Percentiles rank a stretch among this genome's conserved stretches.
phyloP scores from a whole-genome alignment of 208 protist species.

The Strigomonas culicis region DNA sequence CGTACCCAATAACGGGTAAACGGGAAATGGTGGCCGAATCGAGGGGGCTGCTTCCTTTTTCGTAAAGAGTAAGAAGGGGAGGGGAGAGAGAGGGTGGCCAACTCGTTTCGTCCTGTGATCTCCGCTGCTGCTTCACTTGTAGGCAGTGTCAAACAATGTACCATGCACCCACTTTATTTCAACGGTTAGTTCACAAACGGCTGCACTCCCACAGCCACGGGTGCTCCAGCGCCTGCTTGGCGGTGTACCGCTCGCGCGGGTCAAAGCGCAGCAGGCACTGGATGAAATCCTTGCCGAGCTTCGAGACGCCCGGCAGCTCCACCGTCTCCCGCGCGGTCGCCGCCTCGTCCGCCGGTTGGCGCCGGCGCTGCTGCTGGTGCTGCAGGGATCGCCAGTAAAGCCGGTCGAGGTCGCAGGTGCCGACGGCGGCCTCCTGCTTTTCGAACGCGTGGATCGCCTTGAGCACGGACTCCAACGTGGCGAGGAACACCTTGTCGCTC shows the following conservation, averaged over 20 bases:
- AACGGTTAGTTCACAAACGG: too few relatives aligned
- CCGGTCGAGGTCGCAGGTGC: not conserved
- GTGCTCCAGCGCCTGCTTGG: conserved; percentile 18
- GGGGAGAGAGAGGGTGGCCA: too few relatives aligned
- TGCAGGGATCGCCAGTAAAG: not conserved
- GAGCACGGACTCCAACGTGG: not conserved
- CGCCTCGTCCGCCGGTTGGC: not conserved
- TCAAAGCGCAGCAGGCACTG: conserved; percentile 10
- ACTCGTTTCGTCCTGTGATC: too few relatives aligned
- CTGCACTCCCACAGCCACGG: conserved; percentile 24
- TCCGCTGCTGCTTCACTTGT: too few relatives aligned
- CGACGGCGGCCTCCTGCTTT: not conserved
- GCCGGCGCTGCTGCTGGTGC: not conserved
- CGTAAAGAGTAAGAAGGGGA: not conserved
- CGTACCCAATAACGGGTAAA: too few relatives aligned
- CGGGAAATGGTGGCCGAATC: not conserved
- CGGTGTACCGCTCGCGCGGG: conserved; percentile 12
- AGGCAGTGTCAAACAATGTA: too few relatives aligned
- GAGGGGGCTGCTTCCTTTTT: not conserved
- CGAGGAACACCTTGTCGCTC: not conserved
- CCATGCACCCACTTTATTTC: too few relatives aligned
- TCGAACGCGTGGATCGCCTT: not conserved
- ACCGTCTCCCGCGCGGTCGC: not conserved
- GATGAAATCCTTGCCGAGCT: conserved; percentile 20
- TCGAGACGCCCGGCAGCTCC: conserved; percentile 14